phyloP scores from a whole-genome alignment of 495 filamentous ascomycete genomes.

The Lepraria neglecta region DNA sequence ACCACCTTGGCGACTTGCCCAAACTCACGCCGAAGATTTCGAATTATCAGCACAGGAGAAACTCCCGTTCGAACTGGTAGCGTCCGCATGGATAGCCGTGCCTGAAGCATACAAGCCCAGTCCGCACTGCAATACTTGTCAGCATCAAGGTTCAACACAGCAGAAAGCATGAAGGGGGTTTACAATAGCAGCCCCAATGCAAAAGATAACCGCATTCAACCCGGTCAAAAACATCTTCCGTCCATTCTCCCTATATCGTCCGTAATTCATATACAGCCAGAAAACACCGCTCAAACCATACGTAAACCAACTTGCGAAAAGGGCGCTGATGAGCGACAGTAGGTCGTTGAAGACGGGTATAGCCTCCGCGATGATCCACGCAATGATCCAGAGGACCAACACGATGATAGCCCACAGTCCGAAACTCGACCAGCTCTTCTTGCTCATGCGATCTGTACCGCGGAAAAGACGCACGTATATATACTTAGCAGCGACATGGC shows the following conservation, averaged over 20 bases:
- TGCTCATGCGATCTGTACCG: slow-evolving; percentile 53
- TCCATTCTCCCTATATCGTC: slow-evolving; percentile 30
- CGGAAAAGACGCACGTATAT: slow-evolving; percentile 58
- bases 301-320: slow-evolving; percentile 40
- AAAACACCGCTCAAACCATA: slow-evolving; percentile 41
- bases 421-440: slow-evolving; percentile 45
- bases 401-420: slow-evolving; percentile 56
- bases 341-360: slow-evolving; percentile 68
- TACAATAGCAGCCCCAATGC: slow-evolving; percentile 36
- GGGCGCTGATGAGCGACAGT: slow-evolving; percentile 42
- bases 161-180: slow-evolving; percentile 13
- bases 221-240: slow-evolving; percentile 34
- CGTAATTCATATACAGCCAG: slow-evolving; percentile 40
- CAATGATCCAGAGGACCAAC: slow-evolving; percentile 52
- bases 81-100: slow-evolving; percentile 37
- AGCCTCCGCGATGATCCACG: slow-evolving; percentile 65
- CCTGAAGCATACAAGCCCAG: slow-evolving; percentile 43
- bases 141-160: slow-evolving; percentile 1
- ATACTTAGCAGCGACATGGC: slow-evolving; percentile 55
- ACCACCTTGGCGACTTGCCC: no score
- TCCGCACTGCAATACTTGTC: slow-evolving; percentile 32
- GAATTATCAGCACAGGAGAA: slow-evolving; percentile 43
- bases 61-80: slow-evolving; percentile 31
- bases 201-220: slow-evolving; percentile 33
- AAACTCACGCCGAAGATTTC: slow-evolving; percentile 7